phyloP scores from a whole-genome alignment of 2,329 filamentous ascomycete genomes.

The Claviceps monticola region DNA sequence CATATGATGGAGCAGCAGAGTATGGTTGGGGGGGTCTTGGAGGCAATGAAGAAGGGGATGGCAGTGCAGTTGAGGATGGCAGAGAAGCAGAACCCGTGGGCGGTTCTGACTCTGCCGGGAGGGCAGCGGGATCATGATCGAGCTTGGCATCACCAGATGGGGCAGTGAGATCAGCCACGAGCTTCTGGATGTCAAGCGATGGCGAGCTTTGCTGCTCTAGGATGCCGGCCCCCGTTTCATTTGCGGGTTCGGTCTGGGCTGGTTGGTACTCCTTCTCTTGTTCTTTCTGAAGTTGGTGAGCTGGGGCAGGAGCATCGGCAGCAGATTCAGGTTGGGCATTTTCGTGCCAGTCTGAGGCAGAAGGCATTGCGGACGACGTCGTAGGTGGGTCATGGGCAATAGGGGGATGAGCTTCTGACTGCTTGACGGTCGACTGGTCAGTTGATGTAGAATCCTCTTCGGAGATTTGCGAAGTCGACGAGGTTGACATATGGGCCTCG shows the following conservation, averaged over 20 bases:
- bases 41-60: conserved; percentile 30
- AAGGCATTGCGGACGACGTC: conserved; percentile 6
- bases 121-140: conserved; percentile 16
- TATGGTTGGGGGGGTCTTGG: conserved; percentile 30
- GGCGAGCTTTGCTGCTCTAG: conserved; percentile 18
- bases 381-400: conserved; percentile 19
- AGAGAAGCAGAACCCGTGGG: conserved; percentile 16
- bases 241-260: conserved; percentile 12
- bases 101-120: conserved; percentile 14
- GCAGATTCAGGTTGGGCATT: conserved; percentile 5
- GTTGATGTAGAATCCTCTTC: conserved; percentile 26
- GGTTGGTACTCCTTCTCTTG: conserved; percentile 8
- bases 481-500: conserved; percentile 28
- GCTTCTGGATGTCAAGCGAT: conserved; percentile 24
- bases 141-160: conserved; percentile 18
- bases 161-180: conserved; percentile 28
- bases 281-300: conserved; percentile 12
- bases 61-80: conserved; percentile 19
- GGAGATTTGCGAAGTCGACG: conserved; percentile 26
- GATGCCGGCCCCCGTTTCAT: conserved; percentile 15
- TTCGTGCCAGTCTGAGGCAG: conserved; percentile 11
- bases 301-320: conserved; percentile 11
- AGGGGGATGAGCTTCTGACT: conserved; percentile 17
- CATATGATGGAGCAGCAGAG: conserved; percentile 22
- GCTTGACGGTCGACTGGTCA: conserved; percentile 22